These are phyloP conservation scores for Salix koriyanagi DNA, from an alignment of 345 rosid genomes.

Conservation along the genomic window DNA sequence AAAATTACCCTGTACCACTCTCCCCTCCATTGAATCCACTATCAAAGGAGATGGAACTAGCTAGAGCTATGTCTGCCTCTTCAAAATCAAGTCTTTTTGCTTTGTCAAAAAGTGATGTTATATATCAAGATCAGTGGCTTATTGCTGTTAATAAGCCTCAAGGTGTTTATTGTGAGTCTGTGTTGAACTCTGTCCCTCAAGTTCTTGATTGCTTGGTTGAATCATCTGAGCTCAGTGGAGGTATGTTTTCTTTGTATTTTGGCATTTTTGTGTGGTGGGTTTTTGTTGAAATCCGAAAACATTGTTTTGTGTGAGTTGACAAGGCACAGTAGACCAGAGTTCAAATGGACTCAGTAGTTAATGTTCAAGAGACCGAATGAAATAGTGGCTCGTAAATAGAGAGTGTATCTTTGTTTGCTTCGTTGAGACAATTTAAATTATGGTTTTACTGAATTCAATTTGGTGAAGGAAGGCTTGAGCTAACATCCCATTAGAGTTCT, in stretches of 20 bases:
- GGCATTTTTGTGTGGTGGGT: not conserved
- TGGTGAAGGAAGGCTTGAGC: no score
- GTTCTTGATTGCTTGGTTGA: slow-evolving; percentile 27
- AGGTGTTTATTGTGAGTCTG: slow-evolving; percentile 75
- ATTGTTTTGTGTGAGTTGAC: not conserved
- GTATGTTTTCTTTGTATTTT: slow-evolving; percentile 9
- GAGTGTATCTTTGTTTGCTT: not conserved
- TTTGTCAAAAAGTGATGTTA: slow-evolving; percentile 40
- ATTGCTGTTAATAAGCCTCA: slow-evolving; percentile 73
- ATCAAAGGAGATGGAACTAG: slow-evolving; percentile 67
- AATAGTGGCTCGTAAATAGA: no score
- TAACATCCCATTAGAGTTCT: no score
- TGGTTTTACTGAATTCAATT: no score
- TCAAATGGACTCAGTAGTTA: no score
- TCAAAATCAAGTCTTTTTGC: slow-evolving; percentile 61
- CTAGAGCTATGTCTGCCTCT: slow-evolving; percentile 76
- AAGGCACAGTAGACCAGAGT: no score
- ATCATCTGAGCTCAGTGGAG: slow-evolving; percentile 16
- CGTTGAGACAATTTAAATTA: not conserved
- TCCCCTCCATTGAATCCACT: slow-evolving; percentile 63
- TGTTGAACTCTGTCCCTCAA: slow-evolving; percentile 50
- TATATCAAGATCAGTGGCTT: slow-evolving; percentile 83
- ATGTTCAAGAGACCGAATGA: no score
- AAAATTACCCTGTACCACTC: slow-evolving; percentile 62
- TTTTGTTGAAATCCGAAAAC: not conserved